A percentile compares a stretch with the other conserved stretches of the same genome.
phyloP scores from a whole-genome alignment of 2,329 filamentous ascomycete genomes.

The Penicillium brasilianum region DNA sequence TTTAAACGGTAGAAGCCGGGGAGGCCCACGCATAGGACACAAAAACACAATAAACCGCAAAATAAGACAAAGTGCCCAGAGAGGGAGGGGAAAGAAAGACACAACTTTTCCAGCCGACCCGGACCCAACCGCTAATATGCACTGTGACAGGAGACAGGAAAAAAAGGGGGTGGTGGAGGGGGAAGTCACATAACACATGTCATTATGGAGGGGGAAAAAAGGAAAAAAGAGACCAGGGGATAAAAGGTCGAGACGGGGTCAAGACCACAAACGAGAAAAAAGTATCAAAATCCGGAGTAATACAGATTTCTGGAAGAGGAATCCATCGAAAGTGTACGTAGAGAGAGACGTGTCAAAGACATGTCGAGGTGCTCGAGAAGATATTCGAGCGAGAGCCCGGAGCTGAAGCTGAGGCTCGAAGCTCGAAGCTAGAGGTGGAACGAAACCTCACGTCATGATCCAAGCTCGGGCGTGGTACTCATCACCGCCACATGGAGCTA shows the following conservation, averaged over 20 bases:
- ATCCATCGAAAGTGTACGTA: slow-evolving; percentile 2
- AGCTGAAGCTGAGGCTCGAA: not conserved
- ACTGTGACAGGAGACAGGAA: slow-evolving; percentile 38
- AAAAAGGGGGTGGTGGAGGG: slow-evolving; percentile 23
- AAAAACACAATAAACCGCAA: slow-evolving; percentile 6
- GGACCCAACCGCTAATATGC: slow-evolving; percentile 49
- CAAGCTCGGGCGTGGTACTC: not conserved
- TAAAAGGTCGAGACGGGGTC: slow-evolving; percentile 13
- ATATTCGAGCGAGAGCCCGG: not conserved
- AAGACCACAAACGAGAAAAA: slow-evolving; percentile 7
- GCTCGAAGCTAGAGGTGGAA: not conserved
- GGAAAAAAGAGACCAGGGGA: slow-evolving; percentile 15
- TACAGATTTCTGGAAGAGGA: slow-evolving; percentile 41
- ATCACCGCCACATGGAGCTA: not conserved
- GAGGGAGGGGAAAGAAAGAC: slow-evolving; percentile 36
- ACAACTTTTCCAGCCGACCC: slow-evolving; percentile 44
- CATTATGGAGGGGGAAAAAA: slow-evolving; percentile 39
- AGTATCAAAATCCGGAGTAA: slow-evolving; percentile 39
- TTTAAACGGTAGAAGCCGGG: not conserved
- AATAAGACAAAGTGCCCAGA: slow-evolving; percentile 31
- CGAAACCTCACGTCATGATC: not conserved
- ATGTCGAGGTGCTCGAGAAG: not conserved
- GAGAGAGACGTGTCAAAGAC: not conserved
- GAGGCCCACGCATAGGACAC: not conserved
- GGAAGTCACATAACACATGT: slow-evolving; percentile 48